These are phyloP conservation scores for Dactylella cylindrospora DNA, from an alignment of 2,329 filamentous ascomycete genomes.

Conservation along the genomic window DNA sequence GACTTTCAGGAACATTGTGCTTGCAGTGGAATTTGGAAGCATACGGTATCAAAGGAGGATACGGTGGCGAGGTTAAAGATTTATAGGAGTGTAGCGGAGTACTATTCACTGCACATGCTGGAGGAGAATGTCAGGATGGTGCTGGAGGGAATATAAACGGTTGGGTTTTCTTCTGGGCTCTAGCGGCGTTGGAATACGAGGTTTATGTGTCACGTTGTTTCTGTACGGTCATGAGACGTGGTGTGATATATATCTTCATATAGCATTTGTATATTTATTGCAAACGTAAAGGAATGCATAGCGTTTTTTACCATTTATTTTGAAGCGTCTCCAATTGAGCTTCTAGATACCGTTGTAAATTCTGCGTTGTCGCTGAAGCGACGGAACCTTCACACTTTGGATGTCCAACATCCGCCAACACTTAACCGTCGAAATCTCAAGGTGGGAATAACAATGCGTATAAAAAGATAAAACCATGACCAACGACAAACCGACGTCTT, in stretches of 20 bases:
- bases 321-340: no score
- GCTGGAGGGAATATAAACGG: slow-evolving; percentile 34
- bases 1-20: slow-evolving; percentile 97
- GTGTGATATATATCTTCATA: no score
- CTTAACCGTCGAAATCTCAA: background rate
- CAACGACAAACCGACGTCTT: slow-evolving; percentile 17
- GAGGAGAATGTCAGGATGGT: slow-evolving; percentile 71
- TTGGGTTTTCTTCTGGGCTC: no score
- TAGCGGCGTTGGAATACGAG: no score
- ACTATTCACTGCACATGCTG: slow-evolving; percentile 81
- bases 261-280: no score
- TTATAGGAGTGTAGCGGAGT: slow-evolving; percentile 71
- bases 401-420: background rate
- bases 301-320: no score
- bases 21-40: slow-evolving; percentile 83
- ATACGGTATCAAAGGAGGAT: slow-evolving; percentile 68
- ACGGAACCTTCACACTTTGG: background rate
- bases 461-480: slow-evolving; percentile 18
- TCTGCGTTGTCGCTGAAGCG: slow-evolving; percentile 22
- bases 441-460: no score
- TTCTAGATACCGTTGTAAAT: slow-evolving; percentile 36
- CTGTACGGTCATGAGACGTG: no score
- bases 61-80: slow-evolving; percentile 67
- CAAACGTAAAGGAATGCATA: no score
- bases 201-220: no score